Evolutionary conservation across 176 grass and related monocot species (phyloP).

Genomic region (Avena sativa): DNA sequence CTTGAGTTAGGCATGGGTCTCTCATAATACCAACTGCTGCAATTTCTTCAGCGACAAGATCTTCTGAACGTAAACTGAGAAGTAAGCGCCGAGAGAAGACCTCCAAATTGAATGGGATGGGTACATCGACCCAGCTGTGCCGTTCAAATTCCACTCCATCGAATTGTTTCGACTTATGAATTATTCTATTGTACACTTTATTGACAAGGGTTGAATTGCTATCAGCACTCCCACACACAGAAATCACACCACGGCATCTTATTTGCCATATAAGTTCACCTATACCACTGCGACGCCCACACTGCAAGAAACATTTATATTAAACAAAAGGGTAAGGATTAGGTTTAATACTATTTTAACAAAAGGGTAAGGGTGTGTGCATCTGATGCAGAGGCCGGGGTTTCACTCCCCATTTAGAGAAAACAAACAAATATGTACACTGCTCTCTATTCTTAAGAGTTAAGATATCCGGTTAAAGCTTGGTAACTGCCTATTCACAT

Average conservation of each 20-base stretch:
- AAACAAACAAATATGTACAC: neutral
- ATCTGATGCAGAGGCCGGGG: too few species aligned
- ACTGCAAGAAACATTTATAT: neutral
- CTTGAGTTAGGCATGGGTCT: neutral
- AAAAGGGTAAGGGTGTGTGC: too few species aligned
- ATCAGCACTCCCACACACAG: neutral
- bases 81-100: neutral
- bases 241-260: conserved; percentile 12
- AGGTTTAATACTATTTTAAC: neutral
- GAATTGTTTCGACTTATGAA: conserved; percentile 1
- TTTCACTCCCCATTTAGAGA: too few species aligned
- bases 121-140: conserved; percentile 1
- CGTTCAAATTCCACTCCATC: conserved; percentile 1
- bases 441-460: neutral
- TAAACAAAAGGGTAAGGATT: neutral
- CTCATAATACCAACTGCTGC: neutral
- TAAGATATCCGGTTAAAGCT: neutral
- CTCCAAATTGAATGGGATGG: neutral
- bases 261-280: conserved; percentile 13
- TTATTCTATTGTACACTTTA: neutral
- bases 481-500: neutral
- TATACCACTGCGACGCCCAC: neutral
- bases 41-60: neutral
- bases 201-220: neutral
- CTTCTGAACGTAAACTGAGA: neutral